Evolutionary conservation across 2,329 filamentous ascomycete species (phyloP).

Genomic region (Trichophyton rubrum): DNA sequence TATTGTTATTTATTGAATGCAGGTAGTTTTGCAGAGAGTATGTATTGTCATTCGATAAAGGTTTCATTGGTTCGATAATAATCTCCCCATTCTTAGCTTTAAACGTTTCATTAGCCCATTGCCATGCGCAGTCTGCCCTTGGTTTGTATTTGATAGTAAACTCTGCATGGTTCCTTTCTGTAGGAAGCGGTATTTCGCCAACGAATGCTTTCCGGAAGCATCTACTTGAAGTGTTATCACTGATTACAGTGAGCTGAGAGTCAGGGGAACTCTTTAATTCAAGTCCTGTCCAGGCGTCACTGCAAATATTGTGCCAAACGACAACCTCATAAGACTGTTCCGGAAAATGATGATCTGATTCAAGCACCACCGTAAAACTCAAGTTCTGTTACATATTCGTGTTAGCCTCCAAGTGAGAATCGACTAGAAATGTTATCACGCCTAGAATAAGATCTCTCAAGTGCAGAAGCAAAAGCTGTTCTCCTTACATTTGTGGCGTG

Average conservation of each 20-base stretch:
- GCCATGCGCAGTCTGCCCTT: slow-evolving; percentile 27
- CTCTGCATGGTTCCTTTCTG: slow-evolving; percentile 20
- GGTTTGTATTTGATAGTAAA: slow-evolving; percentile 36
- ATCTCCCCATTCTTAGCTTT: slow-evolving; percentile 31
- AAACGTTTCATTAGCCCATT: slow-evolving; percentile 34
- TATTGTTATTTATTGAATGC: slow-evolving; percentile 22
- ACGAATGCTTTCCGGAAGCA: slow-evolving; percentile 27
- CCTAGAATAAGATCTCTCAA: not conserved
- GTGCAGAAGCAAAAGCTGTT: not conserved
- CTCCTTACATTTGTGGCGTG: slow-evolving; percentile 18
- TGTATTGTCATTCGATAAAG: slow-evolving; percentile 11
- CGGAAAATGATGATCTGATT: slow-evolving; percentile 46
- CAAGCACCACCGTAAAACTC: slow-evolving; percentile 56
- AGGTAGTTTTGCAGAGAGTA: slow-evolving; percentile 23
- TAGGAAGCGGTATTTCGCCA: slow-evolving; percentile 20
- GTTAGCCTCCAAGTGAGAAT: not conserved
- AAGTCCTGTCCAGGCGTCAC: slow-evolving; percentile 46
- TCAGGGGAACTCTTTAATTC: slow-evolving; percentile 32
- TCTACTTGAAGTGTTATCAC: slow-evolving; percentile 13
- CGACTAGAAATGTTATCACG: not conserved
- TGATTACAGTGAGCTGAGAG: slow-evolving; percentile 21
- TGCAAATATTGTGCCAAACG: slow-evolving; percentile 57
- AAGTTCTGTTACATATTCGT: slow-evolving; percentile 26
- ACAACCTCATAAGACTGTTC: slow-evolving; percentile 56
- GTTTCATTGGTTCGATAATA: slow-evolving; percentile 23